These are phyloP conservation scores for Ogataea trehalophila DNA, from an alignment of 805 yeast species.

Conservation along the genomic window DNA sequence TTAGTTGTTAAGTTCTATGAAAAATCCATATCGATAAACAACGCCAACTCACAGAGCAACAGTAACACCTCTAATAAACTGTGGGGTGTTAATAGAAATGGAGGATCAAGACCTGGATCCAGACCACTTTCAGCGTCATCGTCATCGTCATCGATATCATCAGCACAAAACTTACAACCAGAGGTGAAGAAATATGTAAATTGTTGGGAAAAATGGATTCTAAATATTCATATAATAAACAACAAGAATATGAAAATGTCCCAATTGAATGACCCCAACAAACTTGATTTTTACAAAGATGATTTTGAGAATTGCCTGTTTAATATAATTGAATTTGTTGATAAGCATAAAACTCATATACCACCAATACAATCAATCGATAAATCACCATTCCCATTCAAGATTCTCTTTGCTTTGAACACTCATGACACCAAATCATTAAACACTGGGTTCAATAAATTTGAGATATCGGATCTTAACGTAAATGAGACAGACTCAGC, in stretches of 20 bases:
- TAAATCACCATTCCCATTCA: conserved; percentile 59
- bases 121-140: conserved; percentile 12
- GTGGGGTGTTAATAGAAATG: conserved; percentile 33
- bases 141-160: conserved; percentile 8
- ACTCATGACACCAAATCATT: conserved; percentile 23
- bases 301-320: conserved; percentile 39
- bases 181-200: conserved; percentile 36
- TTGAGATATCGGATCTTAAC: conserved; percentile 11
- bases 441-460: conserved; percentile 20
- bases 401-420: conserved; percentile 28
- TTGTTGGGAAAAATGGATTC: conserved; percentile 71
- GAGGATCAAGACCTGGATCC: conserved; percentile 6
- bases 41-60: conserved; percentile 5
- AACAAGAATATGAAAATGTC: conserved; percentile 13
- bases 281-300: conserved; percentile 25
- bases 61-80: conserved; percentile 43
- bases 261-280: conserved; percentile 13
- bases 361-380: conserved; percentile 72
- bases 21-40: conserved; percentile 6
- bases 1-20: conserved; percentile 30
- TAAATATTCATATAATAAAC: conserved; percentile 42
- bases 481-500: background rate
- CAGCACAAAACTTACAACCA: background rate
- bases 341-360: conserved; percentile 56
- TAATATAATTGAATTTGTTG: conserved; percentile 48